These are phyloP conservation scores for Dendrobium nobile DNA, from an alignment of 106 monocot species.

Conservation along the genomic window DNA sequence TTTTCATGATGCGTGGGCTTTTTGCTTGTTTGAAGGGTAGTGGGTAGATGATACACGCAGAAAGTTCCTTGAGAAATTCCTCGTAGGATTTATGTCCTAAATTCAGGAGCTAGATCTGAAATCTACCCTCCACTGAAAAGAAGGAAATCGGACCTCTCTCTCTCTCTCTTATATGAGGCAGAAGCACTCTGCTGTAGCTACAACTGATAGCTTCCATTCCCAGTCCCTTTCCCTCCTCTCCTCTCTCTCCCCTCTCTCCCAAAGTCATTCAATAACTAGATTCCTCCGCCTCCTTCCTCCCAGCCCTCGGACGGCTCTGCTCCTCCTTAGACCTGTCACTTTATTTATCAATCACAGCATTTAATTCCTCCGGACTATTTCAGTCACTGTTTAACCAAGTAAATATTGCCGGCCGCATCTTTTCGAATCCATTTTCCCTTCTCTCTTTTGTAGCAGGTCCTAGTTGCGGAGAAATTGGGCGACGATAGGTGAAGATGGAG, in stretches of 20 bases:
- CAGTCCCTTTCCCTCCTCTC: not conserved
- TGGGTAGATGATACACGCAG: too few species aligned
- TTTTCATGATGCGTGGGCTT: too few species aligned
- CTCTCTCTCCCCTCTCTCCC: not conserved
- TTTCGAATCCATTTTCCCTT: not conserved
- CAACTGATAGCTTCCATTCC: not conserved
- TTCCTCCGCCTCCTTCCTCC: not conserved
- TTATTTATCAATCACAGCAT: not conserved
- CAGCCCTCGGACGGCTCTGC: not conserved
- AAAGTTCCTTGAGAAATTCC: too few species aligned
- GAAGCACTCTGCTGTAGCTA: not conserved
- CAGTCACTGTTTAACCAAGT: not conserved
- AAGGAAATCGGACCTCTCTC: not conserved
- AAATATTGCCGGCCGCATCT: too few species aligned
- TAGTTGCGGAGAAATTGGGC: not conserved
- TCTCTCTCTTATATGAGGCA: not conserved
- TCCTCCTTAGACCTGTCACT: not conserved
- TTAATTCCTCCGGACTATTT: not conserved
- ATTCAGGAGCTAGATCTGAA: too few species aligned
- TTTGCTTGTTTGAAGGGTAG: too few species aligned
- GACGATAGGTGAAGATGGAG: not conserved
- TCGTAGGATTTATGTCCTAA: too few species aligned
- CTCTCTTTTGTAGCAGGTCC: not conserved
- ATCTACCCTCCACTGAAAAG: too few species aligned
- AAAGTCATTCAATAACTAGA: not conserved